Evolutionary conservation across 1,284 basidiomycete genomes (phyloP), one percentile per base, ranked within the genome.

Genomic region (Heimioporus punctisporus): DNA sequence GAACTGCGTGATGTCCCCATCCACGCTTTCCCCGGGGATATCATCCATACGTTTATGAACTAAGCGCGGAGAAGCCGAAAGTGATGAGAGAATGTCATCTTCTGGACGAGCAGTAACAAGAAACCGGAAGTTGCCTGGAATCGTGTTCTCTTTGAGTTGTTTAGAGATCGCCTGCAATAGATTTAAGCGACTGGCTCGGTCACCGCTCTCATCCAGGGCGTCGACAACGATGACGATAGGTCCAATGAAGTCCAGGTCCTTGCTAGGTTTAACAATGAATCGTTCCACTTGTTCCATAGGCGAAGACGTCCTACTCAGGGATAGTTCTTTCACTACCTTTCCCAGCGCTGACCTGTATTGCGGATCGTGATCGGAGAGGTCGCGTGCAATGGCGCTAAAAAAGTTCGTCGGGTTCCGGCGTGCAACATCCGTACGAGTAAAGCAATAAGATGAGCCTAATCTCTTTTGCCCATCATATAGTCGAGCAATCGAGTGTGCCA

Each of bases 401-500:
- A 47, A 11, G 19, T 41, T 46, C 15, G 19, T 12, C 6, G 40
- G 51, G n/a, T 52, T 52, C 15, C 39, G 45, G 6, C 23, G 41
- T 6, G 45, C 45, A 6, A 42, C 12, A 15, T 52, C 51, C 6
- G 5, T 28, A 15, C 37, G 21, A n/a, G 37, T 27, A n/a, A 52
- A 47, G 23, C n/a, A 52, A 24, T 23, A 52, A 11, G 51, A 41
- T 21, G 39, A 41, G 11, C 17, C 39, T 11, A 41, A 12, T 11
- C 39, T 41, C 6, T 17, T n/a, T 15, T 50, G 24, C 15, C 17
- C 42, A 21, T 52, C 51, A 12, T 42, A 47, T 25, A 37, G 19
- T 23, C 24, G 51, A 42, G 51, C 51, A 27, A 52, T 27, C 10
- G 45, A n/a, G 24, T 54, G 52, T 3, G 52, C 52, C 2, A 54